Conservation (phyloP, 78 protist species). For the Polysphondylium violaceum region DNA sequence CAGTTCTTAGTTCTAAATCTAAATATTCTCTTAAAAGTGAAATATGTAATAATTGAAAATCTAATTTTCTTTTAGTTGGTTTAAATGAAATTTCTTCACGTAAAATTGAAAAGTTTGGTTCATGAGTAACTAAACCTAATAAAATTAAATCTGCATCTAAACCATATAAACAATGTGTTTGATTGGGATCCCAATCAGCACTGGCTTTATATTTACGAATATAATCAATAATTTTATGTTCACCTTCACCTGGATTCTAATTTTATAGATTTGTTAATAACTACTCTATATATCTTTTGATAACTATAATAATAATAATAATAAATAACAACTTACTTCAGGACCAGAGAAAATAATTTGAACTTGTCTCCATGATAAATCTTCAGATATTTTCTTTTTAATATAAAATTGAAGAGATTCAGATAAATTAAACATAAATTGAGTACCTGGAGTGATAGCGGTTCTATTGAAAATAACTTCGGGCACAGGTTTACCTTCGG, state of each 20-base stretch:
- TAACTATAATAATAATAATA: neutral
- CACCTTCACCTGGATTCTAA: constrained; percentile 99
- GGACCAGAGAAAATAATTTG: constrained; percentile 85
- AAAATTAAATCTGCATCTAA: constrained; percentile 99
- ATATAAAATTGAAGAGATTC: constrained; percentile 89
- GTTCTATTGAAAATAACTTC: constrained; percentile 89
- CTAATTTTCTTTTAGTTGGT: constrained; percentile 48
- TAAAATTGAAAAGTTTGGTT: constrained; percentile 96
- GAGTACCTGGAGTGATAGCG: constrained; percentile 99
- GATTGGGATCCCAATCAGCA: constrained; percentile 93
- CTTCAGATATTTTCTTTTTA: constrained; percentile 73
- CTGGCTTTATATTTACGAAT: constrained; percentile 91
- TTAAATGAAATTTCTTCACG: constrained; percentile 89
- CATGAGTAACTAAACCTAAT: constrained; percentile 99
- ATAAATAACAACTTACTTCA: constrained; percentile 32
- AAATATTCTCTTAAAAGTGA: constrained; percentile 83
- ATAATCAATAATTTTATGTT: constrained; percentile 99
- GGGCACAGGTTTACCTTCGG: constrained; percentile 41
- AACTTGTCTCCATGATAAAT: constrained; percentile 91
- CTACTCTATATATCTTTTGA: neutral
- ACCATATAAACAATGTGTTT: constrained; percentile 84
- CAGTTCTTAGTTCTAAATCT: constrained; percentile 72
- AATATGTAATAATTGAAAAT: constrained; percentile 74
- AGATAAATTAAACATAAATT: constrained; percentile 94
- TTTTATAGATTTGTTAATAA: neutral